Evolutionary conservation across 345 rosid species (phyloP).

Genomic region (Rhizophora mangle): DNA sequence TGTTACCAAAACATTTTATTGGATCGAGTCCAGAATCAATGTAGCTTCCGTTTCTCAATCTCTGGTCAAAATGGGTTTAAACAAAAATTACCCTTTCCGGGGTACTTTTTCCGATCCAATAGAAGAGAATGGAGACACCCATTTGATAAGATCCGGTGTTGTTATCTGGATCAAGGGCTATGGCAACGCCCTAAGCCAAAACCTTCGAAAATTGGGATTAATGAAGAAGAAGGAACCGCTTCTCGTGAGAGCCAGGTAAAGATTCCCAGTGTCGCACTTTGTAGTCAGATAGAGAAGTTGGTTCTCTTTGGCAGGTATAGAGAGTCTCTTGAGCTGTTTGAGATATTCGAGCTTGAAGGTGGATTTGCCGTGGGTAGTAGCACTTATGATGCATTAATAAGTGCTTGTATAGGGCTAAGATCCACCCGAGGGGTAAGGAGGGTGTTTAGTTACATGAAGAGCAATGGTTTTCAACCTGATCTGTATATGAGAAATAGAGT

Average conservation of each 20-base stretch:
- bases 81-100: constrained; percentile 31
- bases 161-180: constrained; percentile 44
- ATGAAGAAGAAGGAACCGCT: constrained; percentile 19
- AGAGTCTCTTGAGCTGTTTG: constrained; percentile 86
- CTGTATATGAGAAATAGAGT: constrained; percentile 64
- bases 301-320: constrained; percentile 48
- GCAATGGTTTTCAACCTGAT: constrained; percentile 52
- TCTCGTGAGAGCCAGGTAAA: constrained; percentile 28
- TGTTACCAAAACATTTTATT: constrained; percentile 43
- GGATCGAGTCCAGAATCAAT: constrained; percentile 36
- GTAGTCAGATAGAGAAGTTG: constrained; percentile 76
- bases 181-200: constrained; percentile 55
- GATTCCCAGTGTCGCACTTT: constrained; percentile 45
- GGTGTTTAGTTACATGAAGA: constrained; percentile 50
- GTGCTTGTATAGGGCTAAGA: constrained; percentile 69
- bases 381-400: constrained; percentile 71
- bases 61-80: constrained; percentile 26
- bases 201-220: constrained; percentile 26
- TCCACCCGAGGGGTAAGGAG: constrained; percentile 70
- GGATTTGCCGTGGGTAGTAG: constrained; percentile 41
- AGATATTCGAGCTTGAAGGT: constrained; percentile 59
- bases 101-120: constrained; percentile 36
- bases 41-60: constrained; percentile 25
- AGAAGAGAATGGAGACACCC: constrained; percentile 43
- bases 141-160: constrained; percentile 41